These are phyloP conservation scores for Neurospora discreta DNA, from an alignment of 495 filamentous ascomycete species.

Conservation along the genomic window DNA sequence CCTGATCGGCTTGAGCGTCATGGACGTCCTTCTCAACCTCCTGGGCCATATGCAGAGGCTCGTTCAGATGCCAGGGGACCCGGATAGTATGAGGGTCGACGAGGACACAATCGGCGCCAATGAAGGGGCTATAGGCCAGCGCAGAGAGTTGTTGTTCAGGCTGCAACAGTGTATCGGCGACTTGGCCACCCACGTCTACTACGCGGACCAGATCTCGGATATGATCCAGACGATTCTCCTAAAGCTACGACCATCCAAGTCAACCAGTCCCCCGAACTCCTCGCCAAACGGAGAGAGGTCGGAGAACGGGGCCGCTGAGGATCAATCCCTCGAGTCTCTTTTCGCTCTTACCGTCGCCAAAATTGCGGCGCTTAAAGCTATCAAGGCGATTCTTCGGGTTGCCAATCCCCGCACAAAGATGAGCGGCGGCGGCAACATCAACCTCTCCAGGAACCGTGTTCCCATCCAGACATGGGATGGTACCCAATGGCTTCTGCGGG, in stretches of 20 bases:
- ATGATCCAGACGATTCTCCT: constrained; percentile 73
- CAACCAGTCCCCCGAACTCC: constrained; percentile 29
- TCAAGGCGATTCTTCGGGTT: constrained; percentile 69
- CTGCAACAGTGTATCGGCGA: constrained; percentile 70
- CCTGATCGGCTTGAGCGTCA: constrained; percentile 85
- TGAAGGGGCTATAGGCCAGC: constrained; percentile 16
- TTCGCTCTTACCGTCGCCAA: constrained; percentile 68
- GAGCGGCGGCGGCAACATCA: constrained; percentile 44
- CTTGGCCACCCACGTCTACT: constrained; percentile 88
- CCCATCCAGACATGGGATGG: constrained; percentile 79
- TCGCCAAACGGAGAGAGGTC: constrained; percentile 28
- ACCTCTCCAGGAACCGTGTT: constrained; percentile 59
- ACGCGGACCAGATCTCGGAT: constrained; percentile 84
- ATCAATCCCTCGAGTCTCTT: constrained; percentile 42
- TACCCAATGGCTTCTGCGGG: constrained; percentile 78
- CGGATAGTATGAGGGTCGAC: constrained; percentile 28
- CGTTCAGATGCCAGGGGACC: constrained; percentile 49
- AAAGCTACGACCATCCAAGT: constrained; percentile 55
- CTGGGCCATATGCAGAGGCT: constrained; percentile 66
- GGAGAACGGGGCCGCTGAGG: constrained; percentile 19
- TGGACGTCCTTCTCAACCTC: constrained; percentile 76
- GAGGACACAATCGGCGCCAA: constrained; percentile 16
- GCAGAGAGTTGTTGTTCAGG: constrained; percentile 47
- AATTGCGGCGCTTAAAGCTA: constrained; percentile 62
- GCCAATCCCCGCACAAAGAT: constrained; percentile 56